Base-by-base conservation (phyloP, 805 yeast genomes). In the Metschnikowia dekortorum region DNA sequence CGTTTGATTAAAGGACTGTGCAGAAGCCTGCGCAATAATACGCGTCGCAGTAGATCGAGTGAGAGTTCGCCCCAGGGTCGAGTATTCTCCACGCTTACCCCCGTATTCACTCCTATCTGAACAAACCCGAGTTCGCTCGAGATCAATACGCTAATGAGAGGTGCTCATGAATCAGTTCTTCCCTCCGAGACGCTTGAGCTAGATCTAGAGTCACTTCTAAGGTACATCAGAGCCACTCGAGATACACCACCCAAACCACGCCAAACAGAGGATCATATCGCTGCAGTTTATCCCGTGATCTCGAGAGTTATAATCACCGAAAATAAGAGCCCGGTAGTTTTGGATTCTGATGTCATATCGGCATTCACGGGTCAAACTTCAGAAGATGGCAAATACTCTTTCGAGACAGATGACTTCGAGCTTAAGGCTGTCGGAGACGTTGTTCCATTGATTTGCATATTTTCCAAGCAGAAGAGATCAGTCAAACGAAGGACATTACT, bases 141-240 rank as follows among this genome's bases (percentile, higher is more conserved):
- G 29, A 1, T 22, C 18, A 11, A 13, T 11, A 10, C 3, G n/a
- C 31, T 18, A 35, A 44, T 44, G 46, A 36, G 8, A 11, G 39
- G 11, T 35, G 18, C 36, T 6, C 14, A 10, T 29, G 48, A 45
- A 22, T 30, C 48, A 6, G 29, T 32, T 8, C 39, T 47, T 4
- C 36, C 39, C 8, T 39, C 53, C 16, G 54, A 53, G 32, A 18
- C 48, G 11, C 47, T 58, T 16, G 61, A 58, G 40, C 52, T 58
- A 34, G 60, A 56, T 36, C 47, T 58, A 11, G 53, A 54, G n/a
- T n/a, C 46, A 13, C 50, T 56, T 22, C 48, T 58, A 34, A 41
- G 46, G 33, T 53, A 49, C 29, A 53, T 54, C 34, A 13, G 22
- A 26, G 36, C 35, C 26, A 14, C 22, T 3, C 14, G 28, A 26